Evolutionary conservation across 2,329 filamentous ascomycete species (phyloP), one percentile per base, ranked within the genome.

Genomic region (Fusarium piperis): DNA sequence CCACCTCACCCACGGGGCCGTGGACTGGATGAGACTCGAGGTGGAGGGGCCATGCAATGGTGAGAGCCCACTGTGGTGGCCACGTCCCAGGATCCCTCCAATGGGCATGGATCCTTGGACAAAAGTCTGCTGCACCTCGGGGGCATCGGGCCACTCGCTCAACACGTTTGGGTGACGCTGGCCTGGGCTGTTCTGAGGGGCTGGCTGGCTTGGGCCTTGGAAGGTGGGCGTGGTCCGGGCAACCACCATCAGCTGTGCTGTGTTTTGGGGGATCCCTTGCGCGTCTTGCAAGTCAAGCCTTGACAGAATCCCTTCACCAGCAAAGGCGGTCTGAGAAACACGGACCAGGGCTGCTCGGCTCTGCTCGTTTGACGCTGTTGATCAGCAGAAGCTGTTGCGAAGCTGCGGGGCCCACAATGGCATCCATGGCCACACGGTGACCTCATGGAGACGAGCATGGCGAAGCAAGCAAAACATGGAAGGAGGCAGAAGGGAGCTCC

Each of bases 61-160:
- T 53, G 62, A 67, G 67, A 75, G 74, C 65, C 75, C 75, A 77
- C 75, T 55, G 71, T 64, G 36, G 68, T 69, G 70, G 65, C 72
- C 65, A 63, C 59, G 67, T 61, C 74, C 75, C 71, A 65, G 52
- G 64, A 58, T 57, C 65, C 66, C 67, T 76, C 75, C 75, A 77
- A 77, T 77, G 72, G 75, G 74, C 71, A 65, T 70, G 36, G 62
- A 41, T 63, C 41, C 65, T 70, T 64, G 56, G 64, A 59, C 75
- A 75, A 75, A 74, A 77, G 67, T 73, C 71, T 77, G 75, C 73
- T 68, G 60, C 72, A 74, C 60, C 72, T 76, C 65, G 62, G 71
- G 62, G 65, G 62, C 66, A 64, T 76, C 71, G 74, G 69, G 64
- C 71, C 73, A 76, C 69, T 72, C 59, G 57, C 72, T 76, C 67